These are phyloP conservation scores for Saccharomyces mikatae DNA, from an alignment of 805 yeast species.

Conservation along the genomic window DNA sequence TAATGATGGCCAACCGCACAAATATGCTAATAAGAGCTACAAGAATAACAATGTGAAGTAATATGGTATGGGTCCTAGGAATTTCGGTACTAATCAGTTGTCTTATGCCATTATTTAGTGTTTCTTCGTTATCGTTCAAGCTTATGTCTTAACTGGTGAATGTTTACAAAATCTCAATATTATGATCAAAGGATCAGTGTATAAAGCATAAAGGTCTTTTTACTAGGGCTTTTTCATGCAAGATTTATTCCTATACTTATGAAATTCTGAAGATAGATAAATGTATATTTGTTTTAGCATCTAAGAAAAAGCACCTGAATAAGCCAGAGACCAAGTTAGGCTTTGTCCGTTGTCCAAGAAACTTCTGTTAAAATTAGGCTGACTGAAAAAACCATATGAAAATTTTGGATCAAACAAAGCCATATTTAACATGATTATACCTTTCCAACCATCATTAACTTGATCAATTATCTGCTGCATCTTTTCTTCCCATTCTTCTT, in stretches of 20 bases:
- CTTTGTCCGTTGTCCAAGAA: constrained; percentile 81
- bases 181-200: neutral
- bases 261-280: too few relatives aligned
- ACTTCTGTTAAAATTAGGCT: constrained; percentile 42
- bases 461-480: constrained; percentile 37
- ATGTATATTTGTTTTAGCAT: neutral
- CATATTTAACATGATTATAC: constrained; percentile 60
- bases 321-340: constrained; percentile 77
- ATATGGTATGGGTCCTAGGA: neutral
- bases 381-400: constrained; percentile 55
- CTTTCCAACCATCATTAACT: constrained; percentile 64
- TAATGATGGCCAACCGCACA: neutral
- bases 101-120: neutral
- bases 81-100: too few relatives aligned
- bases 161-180: neutral
- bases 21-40: neutral
- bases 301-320: constrained; percentile 39
- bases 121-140: neutral
- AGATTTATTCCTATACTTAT: neutral
- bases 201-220: too few relatives aligned
- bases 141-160: neutral
- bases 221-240: too few relatives aligned
- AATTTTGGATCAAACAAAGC: constrained; percentile 64
- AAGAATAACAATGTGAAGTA: neutral
- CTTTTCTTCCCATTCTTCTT: constrained; percentile 53